Evolutionary conservation across 441 rosid genomes (phyloP).

Genomic region (Adansonia rubrostipa): DNA sequence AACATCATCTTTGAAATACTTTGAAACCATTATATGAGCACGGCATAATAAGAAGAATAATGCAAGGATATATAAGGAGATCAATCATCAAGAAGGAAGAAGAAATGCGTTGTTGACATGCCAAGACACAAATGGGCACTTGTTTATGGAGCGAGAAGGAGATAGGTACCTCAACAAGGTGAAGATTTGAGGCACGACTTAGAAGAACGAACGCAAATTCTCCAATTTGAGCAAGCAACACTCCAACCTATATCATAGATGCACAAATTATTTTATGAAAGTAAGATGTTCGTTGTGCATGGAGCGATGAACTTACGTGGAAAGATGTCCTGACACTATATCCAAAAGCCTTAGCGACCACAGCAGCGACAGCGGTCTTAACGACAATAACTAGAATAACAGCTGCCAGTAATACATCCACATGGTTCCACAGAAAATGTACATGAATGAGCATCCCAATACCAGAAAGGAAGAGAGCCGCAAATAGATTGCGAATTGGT

Average conservation of each 20-base stretch:
- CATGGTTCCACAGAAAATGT: slow-evolving; percentile 95
- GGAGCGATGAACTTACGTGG: no score
- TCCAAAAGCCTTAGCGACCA: slow-evolving; percentile 79
- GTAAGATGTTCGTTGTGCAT: no score
- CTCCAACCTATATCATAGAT: slow-evolving; percentile 64
- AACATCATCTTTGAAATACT: not conserved
- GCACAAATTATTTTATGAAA: slow-evolving; percentile 1
- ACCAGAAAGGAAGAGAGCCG: slow-evolving; percentile 97
- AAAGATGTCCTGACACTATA: slow-evolving; percentile 79
- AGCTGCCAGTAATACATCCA: slow-evolving; percentile 93
- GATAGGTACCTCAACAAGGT: slow-evolving; percentile 75
- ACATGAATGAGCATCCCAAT: slow-evolving; percentile 99
- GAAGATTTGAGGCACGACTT: slow-evolving; percentile 94
- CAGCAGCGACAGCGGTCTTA: slow-evolving; percentile 78
- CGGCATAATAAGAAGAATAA: not conserved
- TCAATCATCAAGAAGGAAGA: not conserved
- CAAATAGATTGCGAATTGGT: slow-evolving; percentile 94
- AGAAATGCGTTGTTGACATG: not conserved
- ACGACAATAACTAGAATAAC: slow-evolving; percentile 89
- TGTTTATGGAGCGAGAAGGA: slow-evolving; percentile 18
- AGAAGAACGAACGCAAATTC: slow-evolving; percentile 95
- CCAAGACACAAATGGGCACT: not conserved
- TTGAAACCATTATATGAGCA: not conserved
- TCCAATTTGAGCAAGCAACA: slow-evolving; percentile 96
- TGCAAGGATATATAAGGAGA: not conserved